Percentiles rank a stretch among this genome's conserved stretches.
Conservation (phyloP, 805 yeast genomes). For the Hemisphaericaspora nanyangensis region DNA sequence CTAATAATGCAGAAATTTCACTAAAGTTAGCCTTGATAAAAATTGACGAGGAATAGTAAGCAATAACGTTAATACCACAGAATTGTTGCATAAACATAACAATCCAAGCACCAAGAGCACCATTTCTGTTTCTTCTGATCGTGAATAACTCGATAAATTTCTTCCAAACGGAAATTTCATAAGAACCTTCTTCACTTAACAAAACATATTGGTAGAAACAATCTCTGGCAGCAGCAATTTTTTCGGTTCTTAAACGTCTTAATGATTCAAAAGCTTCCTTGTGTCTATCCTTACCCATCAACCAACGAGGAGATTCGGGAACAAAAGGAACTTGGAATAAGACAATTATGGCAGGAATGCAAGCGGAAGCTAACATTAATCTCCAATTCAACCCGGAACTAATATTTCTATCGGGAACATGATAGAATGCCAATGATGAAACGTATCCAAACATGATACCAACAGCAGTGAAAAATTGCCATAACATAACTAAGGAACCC, state of each 20-base stretch:
- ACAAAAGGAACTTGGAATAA: constrained; percentile 48
- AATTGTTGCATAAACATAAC: constrained; percentile 90
- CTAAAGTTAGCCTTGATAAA: constrained; percentile 65
- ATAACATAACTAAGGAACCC: constrained; percentile 66
- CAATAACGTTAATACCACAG: constrained; percentile 87
- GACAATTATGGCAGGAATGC: constrained; percentile 52
- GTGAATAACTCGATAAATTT: constrained; percentile 59
- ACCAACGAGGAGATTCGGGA: constrained; percentile 73
- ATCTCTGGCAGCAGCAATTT: constrained; percentile 61
- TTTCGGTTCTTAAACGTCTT: constrained; percentile 39
- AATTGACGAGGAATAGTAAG: constrained; percentile 77
- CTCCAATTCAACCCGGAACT: constrained; percentile 54
- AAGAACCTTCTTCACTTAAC: constrained; percentile 58
- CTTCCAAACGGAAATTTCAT: constrained; percentile 40
- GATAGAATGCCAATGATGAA: constrained; percentile 55
- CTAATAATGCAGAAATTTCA: constrained; percentile 61
- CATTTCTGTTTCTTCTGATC: constrained; percentile 79
- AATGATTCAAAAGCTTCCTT: constrained; percentile 50
- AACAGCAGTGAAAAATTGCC: constrained; percentile 75
- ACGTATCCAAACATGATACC: constrained; percentile 69
- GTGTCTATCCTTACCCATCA: constrained; percentile 49
- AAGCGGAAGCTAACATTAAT: constrained; percentile 62
- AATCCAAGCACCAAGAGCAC: constrained; percentile 73
- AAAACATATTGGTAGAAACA: constrained; percentile 55
- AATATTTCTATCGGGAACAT: constrained; percentile 45